Evolutionary conservation across 805 yeast species (phyloP).

Genomic region (Candida tammaniensis): DNA sequence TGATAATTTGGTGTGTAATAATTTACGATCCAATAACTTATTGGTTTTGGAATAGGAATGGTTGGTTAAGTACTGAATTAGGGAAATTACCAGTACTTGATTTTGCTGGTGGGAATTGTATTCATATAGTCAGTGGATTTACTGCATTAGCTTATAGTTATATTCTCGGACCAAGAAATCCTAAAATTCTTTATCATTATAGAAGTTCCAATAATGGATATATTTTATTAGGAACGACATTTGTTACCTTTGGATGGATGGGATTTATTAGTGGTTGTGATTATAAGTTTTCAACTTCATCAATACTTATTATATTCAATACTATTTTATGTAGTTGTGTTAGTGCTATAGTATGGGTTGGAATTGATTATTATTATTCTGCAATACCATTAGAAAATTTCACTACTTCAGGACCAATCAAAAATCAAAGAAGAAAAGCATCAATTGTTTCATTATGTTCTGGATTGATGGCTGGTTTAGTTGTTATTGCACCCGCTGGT

Average conservation of each 20-base stretch:
- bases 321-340: constrained; percentile 32
- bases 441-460: constrained; percentile 40
- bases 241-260: constrained; percentile 37
- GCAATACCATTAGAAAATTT: constrained; percentile 32
- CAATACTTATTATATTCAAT: constrained; percentile 30
- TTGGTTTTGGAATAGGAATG: constrained; percentile 45
- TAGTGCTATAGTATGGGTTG: constrained; percentile 36
- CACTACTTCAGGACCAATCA: background rate
- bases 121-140: constrained; percentile 46
- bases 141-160: constrained; percentile 43
- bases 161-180: constrained; percentile 41
- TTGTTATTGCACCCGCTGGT: constrained; percentile 43
- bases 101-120: constrained; percentile 45
- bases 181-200: constrained; percentile 34
- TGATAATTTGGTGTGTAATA: constrained; percentile 38
- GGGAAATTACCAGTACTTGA: constrained; percentile 36
- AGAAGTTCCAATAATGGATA: constrained; percentile 33
- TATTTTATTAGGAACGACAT: constrained; percentile 32
- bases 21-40: constrained; percentile 43
- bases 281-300: constrained; percentile 31
- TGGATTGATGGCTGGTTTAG: constrained; percentile 41
- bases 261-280: constrained; percentile 45
- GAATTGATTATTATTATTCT: constrained; percentile 38
- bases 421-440: constrained; percentile 25
- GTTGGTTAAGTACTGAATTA: constrained; percentile 39